phyloP scores from a whole-genome alignment of 2,329 filamentous ascomycete genomes.

The Myrmaecium sp. region DNA sequence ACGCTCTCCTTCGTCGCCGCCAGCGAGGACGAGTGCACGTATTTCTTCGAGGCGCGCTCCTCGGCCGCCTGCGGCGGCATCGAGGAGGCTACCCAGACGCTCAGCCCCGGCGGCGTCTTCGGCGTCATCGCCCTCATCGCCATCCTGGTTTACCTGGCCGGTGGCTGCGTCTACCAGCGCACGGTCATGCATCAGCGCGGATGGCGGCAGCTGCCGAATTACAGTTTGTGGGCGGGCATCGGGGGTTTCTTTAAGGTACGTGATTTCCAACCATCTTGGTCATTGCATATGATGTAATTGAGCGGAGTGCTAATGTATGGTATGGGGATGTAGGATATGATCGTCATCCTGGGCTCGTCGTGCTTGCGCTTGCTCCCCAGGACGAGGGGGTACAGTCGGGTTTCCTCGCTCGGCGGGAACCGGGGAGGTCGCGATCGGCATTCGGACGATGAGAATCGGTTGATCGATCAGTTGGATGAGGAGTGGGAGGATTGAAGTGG shows the following conservation, averaged over 20 bases:
- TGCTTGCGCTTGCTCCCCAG: slow-evolving; percentile 50
- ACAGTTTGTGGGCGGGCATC: slow-evolving; percentile 78
- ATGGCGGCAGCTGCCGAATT: slow-evolving; percentile 92
- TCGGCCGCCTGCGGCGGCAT: slow-evolving; percentile 66
- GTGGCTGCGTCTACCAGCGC: slow-evolving; percentile 88
- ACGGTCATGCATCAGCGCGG: slow-evolving; percentile 87
- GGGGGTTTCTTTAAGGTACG: slow-evolving; percentile 69
- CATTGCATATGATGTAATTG: neutral
- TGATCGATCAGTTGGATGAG: slow-evolving; percentile 93
- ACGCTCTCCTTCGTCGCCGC: slow-evolving; percentile 73
- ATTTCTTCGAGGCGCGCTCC: slow-evolving; percentile 87
- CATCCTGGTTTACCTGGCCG: slow-evolving; percentile 73
- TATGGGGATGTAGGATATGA: slow-evolving; percentile 30
- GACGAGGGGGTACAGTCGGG: slow-evolving; percentile 48
- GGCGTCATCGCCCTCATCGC: slow-evolving; percentile 71
- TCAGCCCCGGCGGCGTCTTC: slow-evolving; percentile 61
- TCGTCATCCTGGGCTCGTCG: slow-evolving; percentile 51
- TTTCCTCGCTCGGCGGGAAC: slow-evolving; percentile 34
- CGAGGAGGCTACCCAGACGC: slow-evolving; percentile 38
- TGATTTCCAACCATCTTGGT: slow-evolving; percentile 1
- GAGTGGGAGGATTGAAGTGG: slow-evolving; percentile 87
- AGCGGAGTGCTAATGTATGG: neutral
- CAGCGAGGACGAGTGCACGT: slow-evolving; percentile 70
- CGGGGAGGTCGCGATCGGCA: slow-evolving; percentile 25
- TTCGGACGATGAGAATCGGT: slow-evolving; percentile 71